Conservation (phyloP, 202 grass and related monocot species). For the Setaria italica region DNA sequence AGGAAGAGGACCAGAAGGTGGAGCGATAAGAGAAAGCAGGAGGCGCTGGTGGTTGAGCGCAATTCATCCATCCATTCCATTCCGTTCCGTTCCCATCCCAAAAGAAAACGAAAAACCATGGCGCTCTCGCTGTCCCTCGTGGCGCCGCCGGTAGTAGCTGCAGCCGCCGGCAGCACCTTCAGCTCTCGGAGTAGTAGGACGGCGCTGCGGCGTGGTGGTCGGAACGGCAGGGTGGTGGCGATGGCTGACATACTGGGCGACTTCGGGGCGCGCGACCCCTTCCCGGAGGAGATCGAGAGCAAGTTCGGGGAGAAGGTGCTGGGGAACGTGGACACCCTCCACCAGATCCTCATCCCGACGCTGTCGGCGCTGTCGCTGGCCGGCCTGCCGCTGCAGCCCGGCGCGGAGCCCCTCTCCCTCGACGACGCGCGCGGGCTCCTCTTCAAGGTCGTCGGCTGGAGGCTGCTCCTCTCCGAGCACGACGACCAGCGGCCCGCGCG, state of each 20-base stretch:
- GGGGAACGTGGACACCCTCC: conserved; percentile 77
- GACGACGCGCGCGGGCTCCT: conserved; percentile 68
- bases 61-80: background rate
- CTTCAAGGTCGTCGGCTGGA: conserved; percentile 83
- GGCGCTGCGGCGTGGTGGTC: background rate
- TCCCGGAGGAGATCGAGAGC: conserved; percentile 89
- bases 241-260: conserved; percentile 77
- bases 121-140: conserved; percentile 16
- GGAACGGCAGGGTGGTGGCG: conserved; percentile 33
- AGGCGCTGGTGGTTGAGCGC: background rate
- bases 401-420: conserved; percentile 38
- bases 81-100: background rate
- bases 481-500: conserved; percentile 18
- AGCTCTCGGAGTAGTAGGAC: no score
- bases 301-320: conserved; percentile 79
- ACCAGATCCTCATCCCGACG: conserved; percentile 88
- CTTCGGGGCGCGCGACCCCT: conserved; percentile 73
- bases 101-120: background rate
- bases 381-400: conserved; percentile 50
- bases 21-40: no score
- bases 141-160: background rate
- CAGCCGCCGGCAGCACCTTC: no score
- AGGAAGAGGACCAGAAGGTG: no score
- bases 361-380: conserved; percentile 77
- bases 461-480: conserved; percentile 35